Conservation (phyloP, 306 rosid genomes). For the Cicer chorassanicum region DNA sequence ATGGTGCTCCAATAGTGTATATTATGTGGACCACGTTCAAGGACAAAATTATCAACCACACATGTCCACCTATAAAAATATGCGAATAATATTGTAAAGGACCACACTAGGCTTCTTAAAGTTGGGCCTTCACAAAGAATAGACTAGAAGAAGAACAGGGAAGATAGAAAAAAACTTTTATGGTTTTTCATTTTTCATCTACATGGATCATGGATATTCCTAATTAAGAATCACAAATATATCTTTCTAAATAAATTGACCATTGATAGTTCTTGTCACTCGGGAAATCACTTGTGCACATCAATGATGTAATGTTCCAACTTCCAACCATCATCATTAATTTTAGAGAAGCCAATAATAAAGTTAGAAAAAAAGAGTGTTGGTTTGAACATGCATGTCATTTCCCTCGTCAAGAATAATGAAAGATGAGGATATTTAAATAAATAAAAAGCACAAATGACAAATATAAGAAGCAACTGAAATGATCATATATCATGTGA, state of each 20-base stretch:
- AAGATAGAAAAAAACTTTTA: slow-evolving; percentile 34
- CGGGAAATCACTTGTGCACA: slow-evolving; percentile 32
- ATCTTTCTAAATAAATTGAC: slow-evolving; percentile 41
- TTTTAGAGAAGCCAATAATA: slow-evolving; percentile 9
- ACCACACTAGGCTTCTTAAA: slow-evolving; percentile 37
- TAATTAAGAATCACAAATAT: slow-evolving; percentile 34
- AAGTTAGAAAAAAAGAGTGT: background rate
- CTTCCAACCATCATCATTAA: slow-evolving; percentile 30
- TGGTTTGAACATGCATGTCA: slow-evolving; percentile 43
- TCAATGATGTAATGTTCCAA: slow-evolving; percentile 46
- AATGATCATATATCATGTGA: slow-evolving; percentile 26
- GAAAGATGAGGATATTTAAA: background rate
- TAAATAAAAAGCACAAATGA: background rate
- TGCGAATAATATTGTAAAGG: slow-evolving; percentile 42
- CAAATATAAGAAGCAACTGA: slow-evolving; percentile 28
- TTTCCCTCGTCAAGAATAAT: slow-evolving; percentile 40
- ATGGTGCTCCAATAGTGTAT: background rate
- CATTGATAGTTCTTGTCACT: slow-evolving; percentile 40
- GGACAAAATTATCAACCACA: slow-evolving; percentile 40
- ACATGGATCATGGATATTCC: slow-evolving; percentile 28
- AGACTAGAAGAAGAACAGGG: slow-evolving; percentile 42
- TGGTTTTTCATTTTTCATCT: slow-evolving; percentile 42
- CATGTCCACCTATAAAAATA: slow-evolving; percentile 38
- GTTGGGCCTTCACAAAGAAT: slow-evolving; percentile 41
- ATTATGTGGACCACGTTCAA: slow-evolving; percentile 37